phyloP scores from a whole-genome alignment of 352 stramenopile species.

The Globisporangium viniferum region DNA sequence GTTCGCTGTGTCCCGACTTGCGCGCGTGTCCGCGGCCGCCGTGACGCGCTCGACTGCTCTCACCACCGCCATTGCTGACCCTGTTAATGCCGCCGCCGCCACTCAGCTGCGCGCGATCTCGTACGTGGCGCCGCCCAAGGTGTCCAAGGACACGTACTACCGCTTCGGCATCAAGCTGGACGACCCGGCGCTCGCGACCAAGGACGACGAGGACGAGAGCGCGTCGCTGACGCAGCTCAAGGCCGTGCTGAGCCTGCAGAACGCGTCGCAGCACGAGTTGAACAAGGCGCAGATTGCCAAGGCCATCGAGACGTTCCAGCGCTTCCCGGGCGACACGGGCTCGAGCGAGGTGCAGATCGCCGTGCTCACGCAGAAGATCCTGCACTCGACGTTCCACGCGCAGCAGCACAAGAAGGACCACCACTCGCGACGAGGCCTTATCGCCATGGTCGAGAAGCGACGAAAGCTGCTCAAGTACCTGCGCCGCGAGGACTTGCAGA shows the following conservation, averaged over 20 bases:
- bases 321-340: conserved; percentile 81
- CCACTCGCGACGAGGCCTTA: conserved; percentile 80
- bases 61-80: background rate
- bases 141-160: conserved; percentile 50
- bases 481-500: conserved; percentile 74
- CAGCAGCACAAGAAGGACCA: conserved; percentile 85
- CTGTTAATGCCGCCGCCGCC: background rate
- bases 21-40: conserved; percentile 15
- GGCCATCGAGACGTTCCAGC: conserved; percentile 83
- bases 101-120: conserved; percentile 30
- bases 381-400: conserved; percentile 71
- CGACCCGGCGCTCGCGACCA: conserved; percentile 36
- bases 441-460: conserved; percentile 84
- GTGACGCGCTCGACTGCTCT: background rate
- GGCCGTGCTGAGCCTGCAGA: conserved; percentile 67
- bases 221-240: conserved; percentile 50
- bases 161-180: conserved; percentile 65
- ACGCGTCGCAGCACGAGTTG: conserved; percentile 79
- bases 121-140: conserved; percentile 63
- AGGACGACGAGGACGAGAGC: conserved; percentile 30
- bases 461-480: conserved; percentile 87
- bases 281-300: conserved; percentile 80
- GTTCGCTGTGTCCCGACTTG: conserved; percentile 42
- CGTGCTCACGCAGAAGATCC: conserved; percentile 85
- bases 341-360: conserved; percentile 86